Percentiles rank a stretch among this genome's conserved stretches.
These are phyloP conservation scores for Globisporangium alternatum DNA, from an alignment of 352 stramenopile genomes.

Conservation along the genomic window DNA sequence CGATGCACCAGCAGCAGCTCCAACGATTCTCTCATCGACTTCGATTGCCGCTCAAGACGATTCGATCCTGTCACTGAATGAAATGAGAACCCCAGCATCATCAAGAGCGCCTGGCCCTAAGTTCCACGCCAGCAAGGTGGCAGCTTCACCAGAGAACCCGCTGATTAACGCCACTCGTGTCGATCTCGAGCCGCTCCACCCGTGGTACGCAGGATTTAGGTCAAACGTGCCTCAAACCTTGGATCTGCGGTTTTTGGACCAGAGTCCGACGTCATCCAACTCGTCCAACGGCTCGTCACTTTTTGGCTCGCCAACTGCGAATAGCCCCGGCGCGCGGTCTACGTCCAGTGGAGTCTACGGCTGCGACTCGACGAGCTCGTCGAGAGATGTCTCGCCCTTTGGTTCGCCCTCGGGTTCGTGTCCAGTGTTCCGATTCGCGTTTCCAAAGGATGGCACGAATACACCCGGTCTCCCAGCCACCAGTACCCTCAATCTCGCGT, in stretches of 20 bases:
- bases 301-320: not conserved
- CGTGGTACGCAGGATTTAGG: too few relatives aligned
- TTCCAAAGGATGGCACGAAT: not conserved
- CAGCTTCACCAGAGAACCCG: too few relatives aligned
- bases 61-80: too few relatives aligned
- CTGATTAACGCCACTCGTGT: too few relatives aligned
- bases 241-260: not conserved
- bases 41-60: too few relatives aligned
- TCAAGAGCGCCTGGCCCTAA: too few relatives aligned
- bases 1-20: not conserved
- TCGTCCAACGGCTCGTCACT: slow-evolving; percentile 1
- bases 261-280: not conserved
- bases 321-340: not conserved
- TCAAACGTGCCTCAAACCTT: not conserved
- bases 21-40: not conserved
- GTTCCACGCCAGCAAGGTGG: too few relatives aligned
- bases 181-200: too few relatives aligned
- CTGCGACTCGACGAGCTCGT: slow-evolving; percentile 4
- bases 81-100: too few relatives aligned
- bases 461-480: too few relatives aligned
- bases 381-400: not conserved
- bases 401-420: not conserved
- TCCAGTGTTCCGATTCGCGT: not conserved
- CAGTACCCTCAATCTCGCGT: too few relatives aligned
- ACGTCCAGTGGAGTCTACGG: not conserved